Evolutionary conservation across 495 filamentous ascomycete genomes (phyloP).

Genomic region (Penicillium odoratum): DNA sequence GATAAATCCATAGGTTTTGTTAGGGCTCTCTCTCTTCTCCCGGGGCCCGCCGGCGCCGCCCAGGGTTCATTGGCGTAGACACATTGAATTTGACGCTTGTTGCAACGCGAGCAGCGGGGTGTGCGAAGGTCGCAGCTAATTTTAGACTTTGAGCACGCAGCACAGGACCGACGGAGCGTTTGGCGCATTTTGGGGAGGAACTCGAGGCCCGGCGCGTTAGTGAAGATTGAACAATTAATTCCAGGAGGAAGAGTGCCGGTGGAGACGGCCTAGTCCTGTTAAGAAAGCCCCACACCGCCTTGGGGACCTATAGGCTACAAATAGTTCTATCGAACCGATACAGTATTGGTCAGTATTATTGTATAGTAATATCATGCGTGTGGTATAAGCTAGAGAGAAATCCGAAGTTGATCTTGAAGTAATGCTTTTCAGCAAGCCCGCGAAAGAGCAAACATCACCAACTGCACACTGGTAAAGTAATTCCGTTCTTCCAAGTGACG

Average conservation of each 20-base stretch:
- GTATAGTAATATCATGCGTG: not conserved
- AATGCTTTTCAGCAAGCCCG: not conserved
- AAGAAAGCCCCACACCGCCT: conserved; percentile 1
- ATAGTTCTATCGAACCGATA: not conserved
- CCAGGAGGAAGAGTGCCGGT: conserved; percentile 3
- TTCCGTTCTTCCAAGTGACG: not conserved
- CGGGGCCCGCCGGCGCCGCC: conserved; percentile 23
- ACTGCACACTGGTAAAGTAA: not conserved
- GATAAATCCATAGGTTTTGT: conserved; percentile 7
- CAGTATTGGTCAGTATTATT: not conserved
- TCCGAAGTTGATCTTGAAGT: not conserved
- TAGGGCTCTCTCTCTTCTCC: conserved; percentile 7
- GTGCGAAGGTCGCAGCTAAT: conserved; percentile 49
- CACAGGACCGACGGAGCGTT: conserved; percentile 51
- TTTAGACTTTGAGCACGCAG: conserved; percentile 50
- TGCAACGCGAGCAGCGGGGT: conserved; percentile 51
- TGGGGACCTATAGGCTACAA: not conserved
- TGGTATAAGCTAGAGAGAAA: not conserved
- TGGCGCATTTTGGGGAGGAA: conserved; percentile 37
- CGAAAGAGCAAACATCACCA: not conserved
- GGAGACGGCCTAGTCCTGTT: not conserved
- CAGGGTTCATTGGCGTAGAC: conserved; percentile 50
- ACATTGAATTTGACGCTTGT: conserved; percentile 43
- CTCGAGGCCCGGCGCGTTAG: conserved; percentile 1
- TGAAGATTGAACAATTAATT: conserved; percentile 5